Conservation (phyloP, 148 eudicot genomes). For the Vaccinium macrocarpon region DNA sequence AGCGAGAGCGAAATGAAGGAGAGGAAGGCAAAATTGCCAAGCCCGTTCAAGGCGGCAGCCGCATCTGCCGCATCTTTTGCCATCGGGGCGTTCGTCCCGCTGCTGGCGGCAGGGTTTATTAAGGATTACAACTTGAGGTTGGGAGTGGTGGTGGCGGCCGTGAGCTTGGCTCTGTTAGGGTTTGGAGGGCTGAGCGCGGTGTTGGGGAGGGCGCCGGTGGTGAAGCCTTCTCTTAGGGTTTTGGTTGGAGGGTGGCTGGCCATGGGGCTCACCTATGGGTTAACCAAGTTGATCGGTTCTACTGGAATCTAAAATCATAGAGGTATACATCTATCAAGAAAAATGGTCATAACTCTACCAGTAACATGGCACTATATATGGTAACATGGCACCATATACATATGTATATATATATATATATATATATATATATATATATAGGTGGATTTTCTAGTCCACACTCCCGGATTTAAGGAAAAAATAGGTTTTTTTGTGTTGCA, state of each 20-base stretch:
- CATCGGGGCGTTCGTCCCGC: constrained; percentile 32
- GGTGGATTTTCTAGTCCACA: too few relatives aligned
- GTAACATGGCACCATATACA: too few relatives aligned
- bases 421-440: too few relatives aligned
- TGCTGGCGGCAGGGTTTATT: constrained; percentile 32
- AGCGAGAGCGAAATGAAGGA: not conserved
- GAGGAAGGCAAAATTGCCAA: constrained; percentile 20
- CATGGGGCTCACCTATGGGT: constrained; percentile 38
- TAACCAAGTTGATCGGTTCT: constrained; percentile 30
- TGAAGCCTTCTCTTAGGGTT: constrained; percentile 29
- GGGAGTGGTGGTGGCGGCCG: constrained; percentile 28
- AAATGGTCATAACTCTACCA: too few relatives aligned
- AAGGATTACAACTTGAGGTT: constrained; percentile 25
- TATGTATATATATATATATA: too few relatives aligned
- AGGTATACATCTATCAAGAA: too few relatives aligned
- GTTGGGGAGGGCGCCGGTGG: constrained; percentile 20
- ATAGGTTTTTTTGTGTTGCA: too few relatives aligned
- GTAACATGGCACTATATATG: too few relatives aligned
- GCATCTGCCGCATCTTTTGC: constrained; percentile 35
- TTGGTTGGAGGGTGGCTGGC: constrained; percentile 49
- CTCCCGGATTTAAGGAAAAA: too few relatives aligned
- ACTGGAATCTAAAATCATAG: not conserved
- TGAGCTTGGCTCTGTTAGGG: constrained; percentile 30
- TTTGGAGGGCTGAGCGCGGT: constrained; percentile 19
- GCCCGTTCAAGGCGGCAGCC: constrained; percentile 29